Conservation (phyloP, 257 asterid species). For the Cynanchum wilfordii region DNA sequence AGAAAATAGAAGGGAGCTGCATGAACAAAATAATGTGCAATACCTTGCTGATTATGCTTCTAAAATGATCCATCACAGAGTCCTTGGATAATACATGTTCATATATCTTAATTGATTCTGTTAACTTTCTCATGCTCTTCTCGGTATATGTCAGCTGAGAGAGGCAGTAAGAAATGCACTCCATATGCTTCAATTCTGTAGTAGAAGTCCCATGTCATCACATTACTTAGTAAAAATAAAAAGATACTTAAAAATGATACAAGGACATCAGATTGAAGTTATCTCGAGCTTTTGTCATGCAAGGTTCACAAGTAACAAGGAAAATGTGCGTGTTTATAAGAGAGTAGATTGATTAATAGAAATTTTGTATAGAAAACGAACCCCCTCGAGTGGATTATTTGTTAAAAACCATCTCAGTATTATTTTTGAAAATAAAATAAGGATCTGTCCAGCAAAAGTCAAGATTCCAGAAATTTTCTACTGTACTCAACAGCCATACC, state of each 20-base stretch:
- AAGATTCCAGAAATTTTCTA: background rate
- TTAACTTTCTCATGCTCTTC: conserved; percentile 82
- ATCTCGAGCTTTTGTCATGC: background rate
- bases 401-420: background rate
- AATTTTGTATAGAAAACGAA: background rate
- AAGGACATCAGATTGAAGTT: background rate
- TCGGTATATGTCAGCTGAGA: conserved; percentile 89
- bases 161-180: conserved; percentile 86
- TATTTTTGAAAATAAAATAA: conserved; percentile 11
- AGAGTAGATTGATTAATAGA: background rate
- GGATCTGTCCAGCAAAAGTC: conserved; percentile 11
- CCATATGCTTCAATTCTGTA: conserved; percentile 84
- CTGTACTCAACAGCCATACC: conserved; percentile 37
- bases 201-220: conserved; percentile 10
- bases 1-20: background rate
- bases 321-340: background rate
- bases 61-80: conserved; percentile 75
- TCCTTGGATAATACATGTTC: conserved; percentile 83
- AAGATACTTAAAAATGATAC: background rate
- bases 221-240: background rate
- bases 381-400: background rate
- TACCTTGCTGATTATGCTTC: conserved; percentile 81
- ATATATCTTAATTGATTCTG: conserved; percentile 71
- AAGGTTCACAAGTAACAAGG: background rate
- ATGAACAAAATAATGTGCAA: background rate